Evolutionary conservation across 371 early-diverging fungal species (phyloP).

Genomic region (Amoeboaphelidium occidentale): DNA sequence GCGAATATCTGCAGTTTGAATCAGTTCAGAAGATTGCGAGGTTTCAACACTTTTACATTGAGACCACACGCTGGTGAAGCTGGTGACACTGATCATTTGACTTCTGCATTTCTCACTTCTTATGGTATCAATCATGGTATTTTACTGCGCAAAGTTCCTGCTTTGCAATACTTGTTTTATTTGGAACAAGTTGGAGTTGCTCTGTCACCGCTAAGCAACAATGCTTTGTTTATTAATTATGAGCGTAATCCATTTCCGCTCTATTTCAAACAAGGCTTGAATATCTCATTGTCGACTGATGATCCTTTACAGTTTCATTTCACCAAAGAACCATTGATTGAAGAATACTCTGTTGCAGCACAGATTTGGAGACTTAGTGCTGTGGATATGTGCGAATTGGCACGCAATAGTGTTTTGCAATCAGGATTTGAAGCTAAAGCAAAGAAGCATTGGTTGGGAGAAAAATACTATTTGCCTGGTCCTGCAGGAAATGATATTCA

Average conservation of each 20-base stretch:
- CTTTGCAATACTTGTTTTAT: constrained; percentile 80
- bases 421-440: constrained; percentile 73
- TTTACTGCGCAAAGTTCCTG: constrained; percentile 83
- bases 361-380: constrained; percentile 91
- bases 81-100: constrained; percentile 89
- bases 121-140: constrained; percentile 90
- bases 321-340: constrained; percentile 93
- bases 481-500: constrained; percentile 67
- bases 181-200: constrained; percentile 87
- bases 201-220: constrained; percentile 96
- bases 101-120: constrained; percentile 72
- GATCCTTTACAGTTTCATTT: constrained; percentile 98
- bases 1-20: constrained; percentile 72
- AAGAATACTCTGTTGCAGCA: constrained; percentile 95
- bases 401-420: constrained; percentile 79
- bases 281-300: constrained; percentile 87
- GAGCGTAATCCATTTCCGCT: constrained; percentile 84
- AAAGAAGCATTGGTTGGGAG: constrained; percentile 86
- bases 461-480: constrained; percentile 43
- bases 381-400: constrained; percentile 93
- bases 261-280: constrained; percentile 88
- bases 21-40: constrained; percentile 45
- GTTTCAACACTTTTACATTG: constrained; percentile 77
- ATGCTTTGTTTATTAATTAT: constrained; percentile 85
- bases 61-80: constrained; percentile 96